These are phyloP conservation scores for Aphanomyces euteiches DNA, from an alignment of 352 stramenopile genomes.

Conservation along the genomic window DNA sequence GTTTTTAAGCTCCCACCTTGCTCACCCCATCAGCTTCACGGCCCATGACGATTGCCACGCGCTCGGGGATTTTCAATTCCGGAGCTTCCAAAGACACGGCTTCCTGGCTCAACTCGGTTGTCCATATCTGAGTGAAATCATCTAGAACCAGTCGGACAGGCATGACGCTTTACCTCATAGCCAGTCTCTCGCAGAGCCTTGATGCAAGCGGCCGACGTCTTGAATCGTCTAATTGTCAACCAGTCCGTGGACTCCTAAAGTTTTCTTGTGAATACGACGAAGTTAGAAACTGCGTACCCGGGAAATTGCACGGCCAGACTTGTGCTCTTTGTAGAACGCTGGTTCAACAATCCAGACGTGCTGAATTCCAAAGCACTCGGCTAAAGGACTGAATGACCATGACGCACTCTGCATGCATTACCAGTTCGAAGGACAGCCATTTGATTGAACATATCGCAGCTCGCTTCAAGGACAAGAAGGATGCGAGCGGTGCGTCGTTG, in stretches of 20 bases:
- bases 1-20: constrained; percentile 1
- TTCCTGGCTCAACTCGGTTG: constrained; percentile 68
- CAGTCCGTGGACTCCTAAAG: constrained; percentile 42
- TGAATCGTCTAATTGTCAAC: constrained; percentile 74
- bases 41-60: constrained; percentile 85
- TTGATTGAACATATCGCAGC: constrained; percentile 44
- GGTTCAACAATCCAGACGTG: constrained; percentile 59
- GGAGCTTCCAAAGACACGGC: constrained; percentile 38
- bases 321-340: constrained; percentile 39
- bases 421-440: constrained; percentile 40
- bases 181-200: constrained; percentile 41
- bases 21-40: constrained; percentile 80
- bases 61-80: constrained; percentile 51
- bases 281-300: constrained; percentile 29
- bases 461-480: constrained; percentile 43
- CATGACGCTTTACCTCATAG: constrained; percentile 32
- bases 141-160: not conserved
- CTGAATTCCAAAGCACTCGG: constrained; percentile 73
- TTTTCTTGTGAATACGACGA: not conserved
- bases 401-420: constrained; percentile 42
- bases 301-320: constrained; percentile 36
- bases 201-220: constrained; percentile 62
- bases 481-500: constrained; percentile 38
- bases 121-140: constrained; percentile 52
- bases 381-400: constrained; percentile 40